Base-by-base conservation (phyloP, 1,139 yeast species). In the Suhomyces chickasaworum region DNA sequence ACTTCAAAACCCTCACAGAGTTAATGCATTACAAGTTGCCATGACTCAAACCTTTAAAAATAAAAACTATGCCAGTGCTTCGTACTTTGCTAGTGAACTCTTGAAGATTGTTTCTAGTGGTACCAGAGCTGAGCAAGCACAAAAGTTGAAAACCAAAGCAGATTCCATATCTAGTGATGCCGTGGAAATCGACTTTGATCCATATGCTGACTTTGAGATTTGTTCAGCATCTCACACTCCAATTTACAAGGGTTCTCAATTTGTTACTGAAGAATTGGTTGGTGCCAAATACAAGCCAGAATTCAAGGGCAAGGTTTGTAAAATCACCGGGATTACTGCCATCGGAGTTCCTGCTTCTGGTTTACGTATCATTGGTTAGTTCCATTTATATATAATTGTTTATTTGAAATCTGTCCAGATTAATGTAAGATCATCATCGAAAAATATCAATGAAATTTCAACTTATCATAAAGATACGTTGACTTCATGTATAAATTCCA, bases 301-400 rank as follows among this genome's bases (percentile, higher is more conserved):
- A 48, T 86, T 83, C 62, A 84, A 86, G 73, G 98, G 97, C 42
- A 78, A 80, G 55, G 60, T 89, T 37, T 93, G 97, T 69, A 73
- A 70, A 46, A 83, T 95, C 52, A 88, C 97, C 6, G 69, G 77
- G 39, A 75, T 95, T 53, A 86, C 97, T 7, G 73, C 79, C 45
- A 83, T 95, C 53, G 99, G 99, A 21, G 89, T 90, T n/a, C 88
- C 95, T 22, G 95, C 96, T n/a, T 86, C 97, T 23, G 99, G 99
- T 18, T 78, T 91, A 60, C 83, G 95, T 55, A 75, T 83, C 41
- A 65, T 64, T 53, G 69, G 63, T 41, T 67, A 53, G 43, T 36
- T 25, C 33, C 10, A 13, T 27, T 25, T 37, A 37, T 37, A 37
- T 37, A 37, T 37, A 37, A 25, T 25, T 37, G 39, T 37, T 37